Evolutionary conservation across 2,329 filamentous ascomycete genomes (phyloP).

Genomic region (Coleophoma cylindrospora): DNA sequence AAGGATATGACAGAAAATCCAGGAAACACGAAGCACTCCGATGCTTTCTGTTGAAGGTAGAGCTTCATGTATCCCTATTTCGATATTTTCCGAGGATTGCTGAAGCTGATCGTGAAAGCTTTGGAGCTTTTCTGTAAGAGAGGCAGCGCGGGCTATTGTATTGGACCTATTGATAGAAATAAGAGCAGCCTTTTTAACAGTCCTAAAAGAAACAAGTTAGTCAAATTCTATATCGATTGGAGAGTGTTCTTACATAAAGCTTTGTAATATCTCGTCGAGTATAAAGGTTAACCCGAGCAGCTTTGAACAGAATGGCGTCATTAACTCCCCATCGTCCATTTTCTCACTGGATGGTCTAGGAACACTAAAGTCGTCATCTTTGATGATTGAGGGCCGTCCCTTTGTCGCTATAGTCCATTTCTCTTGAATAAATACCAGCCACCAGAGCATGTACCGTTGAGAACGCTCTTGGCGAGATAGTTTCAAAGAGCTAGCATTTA

Average conservation of each 20-base stretch:
- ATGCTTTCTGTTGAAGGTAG: background rate
- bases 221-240: background rate
- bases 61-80: background rate
- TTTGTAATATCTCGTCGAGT: background rate
- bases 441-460: background rate
- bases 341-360: background rate
- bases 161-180: background rate
- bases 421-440: background rate
- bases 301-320: background rate
- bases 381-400: background rate
- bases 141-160: background rate
- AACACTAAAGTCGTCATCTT: background rate
- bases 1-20: background rate
- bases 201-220: background rate
- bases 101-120: too few relatives aligned
- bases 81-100: too few relatives aligned
- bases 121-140: background rate
- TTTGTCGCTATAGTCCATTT: background rate
- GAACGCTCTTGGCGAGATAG: background rate
- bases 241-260: background rate
- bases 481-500: background rate
- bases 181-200: background rate
- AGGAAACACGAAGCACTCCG: background rate
- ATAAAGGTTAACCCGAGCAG: background rate
- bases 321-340: background rate